These are phyloP conservation scores for Coemansia sp. DNA, from an alignment of 192 early-diverging fungal species.

Conservation along the genomic window DNA sequence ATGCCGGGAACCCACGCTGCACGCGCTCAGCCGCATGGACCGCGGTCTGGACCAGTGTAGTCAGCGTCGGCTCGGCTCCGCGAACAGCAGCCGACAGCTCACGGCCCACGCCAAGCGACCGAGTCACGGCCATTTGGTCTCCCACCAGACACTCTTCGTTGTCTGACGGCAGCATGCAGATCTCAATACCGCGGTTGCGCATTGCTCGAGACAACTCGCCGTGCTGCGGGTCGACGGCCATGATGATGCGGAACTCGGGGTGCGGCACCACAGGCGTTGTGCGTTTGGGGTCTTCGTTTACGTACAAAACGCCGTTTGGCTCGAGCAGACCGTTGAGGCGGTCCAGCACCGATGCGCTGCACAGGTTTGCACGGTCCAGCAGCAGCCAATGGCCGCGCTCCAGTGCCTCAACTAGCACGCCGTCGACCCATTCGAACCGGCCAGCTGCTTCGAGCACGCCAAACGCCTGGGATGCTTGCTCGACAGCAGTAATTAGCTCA, in stretches of 20 bases:
- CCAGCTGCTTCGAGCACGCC: slow-evolving; percentile 59
- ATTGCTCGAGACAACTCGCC: slow-evolving; percentile 96
- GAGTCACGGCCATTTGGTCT: slow-evolving; percentile 21
- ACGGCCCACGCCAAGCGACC: slow-evolving; percentile 15
- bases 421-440: slow-evolving; percentile 97
- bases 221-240: slow-evolving; percentile 88
- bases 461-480: not conserved
- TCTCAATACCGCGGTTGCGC: slow-evolving; percentile 97
- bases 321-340: slow-evolving; percentile 93
- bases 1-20: slow-evolving; percentile 32
- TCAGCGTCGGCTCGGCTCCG: slow-evolving; percentile 9
- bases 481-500: not conserved
- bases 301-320: slow-evolving; percentile 78
- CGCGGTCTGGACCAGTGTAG: slow-evolving; percentile 27
- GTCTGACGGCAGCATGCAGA: slow-evolving; percentile 52
- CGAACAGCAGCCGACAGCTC: slow-evolving; percentile 1
- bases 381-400: slow-evolving; percentile 91
- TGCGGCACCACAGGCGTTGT: slow-evolving; percentile 70
- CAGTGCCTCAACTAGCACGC: slow-evolving; percentile 84
- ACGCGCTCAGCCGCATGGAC: slow-evolving; percentile 36
- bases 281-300: slow-evolving; percentile 83
- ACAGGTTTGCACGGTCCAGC: slow-evolving; percentile 95
- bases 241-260: slow-evolving; percentile 89
- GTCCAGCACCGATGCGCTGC: slow-evolving; percentile 92
- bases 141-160: not conserved